Percentiles rank a stretch among this genome's conserved stretches.
Evolutionary conservation across 345 rosid genomes (phyloP).

Genomic region (Hirschfeldia incana): DNA sequence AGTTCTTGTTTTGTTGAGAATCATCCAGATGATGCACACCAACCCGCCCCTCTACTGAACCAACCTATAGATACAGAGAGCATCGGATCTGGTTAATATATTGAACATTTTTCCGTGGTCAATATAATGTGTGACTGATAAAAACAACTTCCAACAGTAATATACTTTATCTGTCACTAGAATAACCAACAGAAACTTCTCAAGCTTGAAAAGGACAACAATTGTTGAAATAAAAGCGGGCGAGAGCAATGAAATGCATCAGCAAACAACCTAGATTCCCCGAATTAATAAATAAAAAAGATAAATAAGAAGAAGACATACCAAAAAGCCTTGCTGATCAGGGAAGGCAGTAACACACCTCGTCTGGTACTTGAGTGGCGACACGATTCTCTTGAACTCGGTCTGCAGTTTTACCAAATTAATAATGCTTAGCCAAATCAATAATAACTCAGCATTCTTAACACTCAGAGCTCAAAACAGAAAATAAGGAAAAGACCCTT

Average conservation of each 20-base stretch:
- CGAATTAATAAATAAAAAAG: background rate
- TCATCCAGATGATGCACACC: constrained; percentile 99
- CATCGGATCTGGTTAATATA: constrained; percentile 22
- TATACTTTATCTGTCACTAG: background rate
- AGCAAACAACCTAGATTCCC: constrained; percentile 20
- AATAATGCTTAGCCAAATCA: background rate
- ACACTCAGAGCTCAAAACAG: background rate
- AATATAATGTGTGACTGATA: no score
- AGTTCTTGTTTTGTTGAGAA: constrained; percentile 71
- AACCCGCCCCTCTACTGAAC: constrained; percentile 96
- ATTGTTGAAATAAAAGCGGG: background rate
- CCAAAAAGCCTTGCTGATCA: constrained; percentile 94
- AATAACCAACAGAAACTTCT: background rate
- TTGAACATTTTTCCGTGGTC: background rate
- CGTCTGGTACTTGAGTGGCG: constrained; percentile 94
- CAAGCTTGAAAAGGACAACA: background rate
- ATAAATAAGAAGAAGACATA: constrained; percentile 35
- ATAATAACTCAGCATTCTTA: background rate
- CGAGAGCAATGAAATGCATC: background rate
- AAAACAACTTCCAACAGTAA: background rate
- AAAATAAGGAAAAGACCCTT: background rate
- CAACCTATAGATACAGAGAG: constrained; percentile 54
- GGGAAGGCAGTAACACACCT: constrained; percentile 98
- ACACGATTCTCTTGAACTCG: constrained; percentile 85
- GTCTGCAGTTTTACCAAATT: constrained; percentile 45